Evolutionary conservation across 2,329 filamentous ascomycete species (phyloP), one percentile per base, ranked within the genome.

Genomic region (Xylariaceae sp.): DNA sequence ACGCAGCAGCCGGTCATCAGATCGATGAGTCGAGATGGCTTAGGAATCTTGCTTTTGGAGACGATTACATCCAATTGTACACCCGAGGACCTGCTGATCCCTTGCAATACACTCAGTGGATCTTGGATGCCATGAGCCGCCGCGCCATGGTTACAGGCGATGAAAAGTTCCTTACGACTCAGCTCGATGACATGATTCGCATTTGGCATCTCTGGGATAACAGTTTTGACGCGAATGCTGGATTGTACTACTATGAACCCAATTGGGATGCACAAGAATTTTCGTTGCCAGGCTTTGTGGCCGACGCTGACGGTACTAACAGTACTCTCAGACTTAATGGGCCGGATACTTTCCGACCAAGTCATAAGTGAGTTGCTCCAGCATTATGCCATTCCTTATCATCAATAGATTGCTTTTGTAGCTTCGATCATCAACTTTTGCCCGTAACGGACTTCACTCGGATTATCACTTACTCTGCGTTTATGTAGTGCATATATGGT

Each of bases 181-280:
- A 75, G 50, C 64, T 76, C 6, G 61, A 69, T 34, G 71, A 74
- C 48, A 68, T 76, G 63, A 59, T 71, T 38, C 63, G 64, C 14
- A 62, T 70, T 36, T 75, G 68, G 62, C 59, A 69, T 47, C 56
- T 68, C 18, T 75, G 73, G 73, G 67, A 75, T 53, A 59, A 56
- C 17, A 66, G 65, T 19, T 68, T 65, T 38, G 66, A 74, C 54
- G 56, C 59, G 6, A 52, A 53, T 0, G 68, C 66, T 14, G 72
- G 72, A 1, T 60, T 76, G 5, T 76, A 75, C 54, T 73, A 72
- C 58, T 69, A 71, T 40, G 67, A 69, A 22, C 73, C 73, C 1
- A 67, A 74, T 3, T 72, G 67, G 63, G 74, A 76, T 50, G 72
- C 73, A 16, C 72, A 74, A 36, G 73, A 76, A 58, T 65, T 68